Percentiles rank a stretch among this genome's conserved stretches.
Conservation (phyloP, 2,329 filamentous ascomycete species). For the Paraphoma chrysanthemicola region DNA sequence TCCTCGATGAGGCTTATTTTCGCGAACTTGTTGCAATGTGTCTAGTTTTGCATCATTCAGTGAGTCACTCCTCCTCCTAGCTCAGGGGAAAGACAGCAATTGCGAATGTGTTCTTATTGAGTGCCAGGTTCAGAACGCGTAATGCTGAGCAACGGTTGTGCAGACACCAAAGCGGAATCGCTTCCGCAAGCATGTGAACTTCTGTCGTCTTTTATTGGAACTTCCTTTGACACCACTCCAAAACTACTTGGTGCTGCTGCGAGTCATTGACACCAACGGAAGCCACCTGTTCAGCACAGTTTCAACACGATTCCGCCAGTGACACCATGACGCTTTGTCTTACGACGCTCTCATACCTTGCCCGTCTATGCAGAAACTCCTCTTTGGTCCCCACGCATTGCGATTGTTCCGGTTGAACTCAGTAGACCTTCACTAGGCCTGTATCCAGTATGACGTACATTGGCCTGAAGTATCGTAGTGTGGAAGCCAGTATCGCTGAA, state of each 20-base stretch:
- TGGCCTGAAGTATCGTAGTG: no score
- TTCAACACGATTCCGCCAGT: no score
- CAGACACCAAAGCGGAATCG: constrained; percentile 10
- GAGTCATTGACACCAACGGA: no score
- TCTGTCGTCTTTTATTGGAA: not conserved
- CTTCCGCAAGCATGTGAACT: constrained; percentile 7
- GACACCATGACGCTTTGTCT: no score
- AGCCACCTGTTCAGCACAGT: no score
- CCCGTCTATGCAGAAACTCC: no score
- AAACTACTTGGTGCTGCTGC: not conserved
- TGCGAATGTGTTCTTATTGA: not conserved
- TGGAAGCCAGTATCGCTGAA: no score
- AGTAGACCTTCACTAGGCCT: no score
- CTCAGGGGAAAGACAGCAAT: not conserved
- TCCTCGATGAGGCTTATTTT: constrained; percentile 7
- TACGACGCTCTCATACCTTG: no score
- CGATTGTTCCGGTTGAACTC: no score
- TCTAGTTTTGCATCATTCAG: constrained; percentile 1
- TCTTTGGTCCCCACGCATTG: no score
- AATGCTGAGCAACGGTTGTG: constrained; percentile 1
- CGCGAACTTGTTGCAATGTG: constrained; percentile 7
- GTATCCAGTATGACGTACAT: no score
- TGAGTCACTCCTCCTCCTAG: not conserved
- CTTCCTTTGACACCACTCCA: not conserved
- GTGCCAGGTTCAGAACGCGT: constrained; percentile 3